Conservation (phyloP, 1,284 basidiomycete genomes). For the Abortiporus biennis region DNA sequence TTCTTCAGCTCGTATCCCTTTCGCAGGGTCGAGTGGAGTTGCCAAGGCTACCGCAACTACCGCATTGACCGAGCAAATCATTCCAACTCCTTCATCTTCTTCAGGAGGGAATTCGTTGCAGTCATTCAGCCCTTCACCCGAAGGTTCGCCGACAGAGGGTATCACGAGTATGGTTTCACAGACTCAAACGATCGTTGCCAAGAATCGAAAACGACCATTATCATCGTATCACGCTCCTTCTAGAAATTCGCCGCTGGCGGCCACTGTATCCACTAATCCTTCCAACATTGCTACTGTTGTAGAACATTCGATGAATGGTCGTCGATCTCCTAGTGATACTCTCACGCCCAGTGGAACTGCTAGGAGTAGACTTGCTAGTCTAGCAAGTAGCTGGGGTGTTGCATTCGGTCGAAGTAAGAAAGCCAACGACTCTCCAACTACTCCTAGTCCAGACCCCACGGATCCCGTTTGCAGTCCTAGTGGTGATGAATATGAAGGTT, state of each 20-base stretch:
- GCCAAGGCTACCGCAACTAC: slow-evolving; percentile 63
- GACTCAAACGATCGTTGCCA: no score
- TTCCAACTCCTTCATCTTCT: slow-evolving; percentile 35
- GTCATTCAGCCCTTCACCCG: slow-evolving; percentile 44
- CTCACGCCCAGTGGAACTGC: slow-evolving; percentile 13
- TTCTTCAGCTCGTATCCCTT: slow-evolving; percentile 51
- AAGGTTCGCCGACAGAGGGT: slow-evolving; percentile 51
- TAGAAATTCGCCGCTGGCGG: slow-evolving; percentile 33
- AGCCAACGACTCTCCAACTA: not conserved
- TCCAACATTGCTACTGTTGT: no score
- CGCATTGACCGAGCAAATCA: slow-evolving; percentile 51
- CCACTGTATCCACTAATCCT: slow-evolving; percentile 13
- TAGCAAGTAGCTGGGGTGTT: slow-evolving; percentile 63
- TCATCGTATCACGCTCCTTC: slow-evolving; percentile 52
- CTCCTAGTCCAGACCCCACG: slow-evolving; percentile 1
- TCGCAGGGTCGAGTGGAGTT: slow-evolving; percentile 40
- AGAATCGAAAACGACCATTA: no score
- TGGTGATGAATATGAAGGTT: no score
- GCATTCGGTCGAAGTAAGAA: slow-evolving; percentile 50
- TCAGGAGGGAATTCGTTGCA: no score
- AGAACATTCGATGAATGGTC: no score
- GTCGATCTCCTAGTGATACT: not conserved
- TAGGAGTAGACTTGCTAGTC: slow-evolving; percentile 47
- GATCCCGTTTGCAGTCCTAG: no score
- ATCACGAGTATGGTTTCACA: slow-evolving; percentile 37